These are phyloP conservation scores for Ceratocystis eucalypticola DNA, from an alignment of 2,329 filamentous ascomycete genomes.

Conservation along the genomic window DNA sequence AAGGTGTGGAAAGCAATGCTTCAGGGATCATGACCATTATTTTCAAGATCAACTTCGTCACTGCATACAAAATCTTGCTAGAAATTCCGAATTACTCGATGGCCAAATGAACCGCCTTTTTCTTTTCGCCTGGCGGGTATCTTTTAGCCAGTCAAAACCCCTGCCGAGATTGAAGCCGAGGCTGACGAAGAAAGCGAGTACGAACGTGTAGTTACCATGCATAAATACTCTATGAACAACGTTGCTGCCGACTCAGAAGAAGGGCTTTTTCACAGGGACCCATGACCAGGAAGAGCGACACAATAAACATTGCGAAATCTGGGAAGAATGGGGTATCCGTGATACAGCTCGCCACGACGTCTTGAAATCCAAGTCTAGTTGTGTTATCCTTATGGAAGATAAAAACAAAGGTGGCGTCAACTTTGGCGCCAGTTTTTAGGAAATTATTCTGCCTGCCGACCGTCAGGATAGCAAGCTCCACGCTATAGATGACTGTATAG, in stretches of 20 bases:
- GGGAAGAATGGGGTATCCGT: background rate
- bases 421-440: background rate
- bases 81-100: background rate
- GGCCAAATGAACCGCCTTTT: background rate
- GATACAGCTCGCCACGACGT: background rate
- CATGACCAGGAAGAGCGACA: background rate
- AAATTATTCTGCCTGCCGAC: background rate
- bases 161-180: background rate
- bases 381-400: background rate
- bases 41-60: background rate
- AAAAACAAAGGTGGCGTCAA: background rate
- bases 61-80: background rate
- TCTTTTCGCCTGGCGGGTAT: background rate
- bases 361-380: background rate
- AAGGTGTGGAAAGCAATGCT: background rate
- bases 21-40: background rate
- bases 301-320: background rate
- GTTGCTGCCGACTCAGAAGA: background rate
- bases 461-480: background rate
- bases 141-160: background rate
- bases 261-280: background rate
- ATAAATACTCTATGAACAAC: background rate
- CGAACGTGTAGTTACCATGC: background rate
- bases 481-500: background rate
- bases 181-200: background rate